phyloP scores from a whole-genome alignment of 2,329 filamentous ascomycete species.

The Blastomyces parvus region DNA sequence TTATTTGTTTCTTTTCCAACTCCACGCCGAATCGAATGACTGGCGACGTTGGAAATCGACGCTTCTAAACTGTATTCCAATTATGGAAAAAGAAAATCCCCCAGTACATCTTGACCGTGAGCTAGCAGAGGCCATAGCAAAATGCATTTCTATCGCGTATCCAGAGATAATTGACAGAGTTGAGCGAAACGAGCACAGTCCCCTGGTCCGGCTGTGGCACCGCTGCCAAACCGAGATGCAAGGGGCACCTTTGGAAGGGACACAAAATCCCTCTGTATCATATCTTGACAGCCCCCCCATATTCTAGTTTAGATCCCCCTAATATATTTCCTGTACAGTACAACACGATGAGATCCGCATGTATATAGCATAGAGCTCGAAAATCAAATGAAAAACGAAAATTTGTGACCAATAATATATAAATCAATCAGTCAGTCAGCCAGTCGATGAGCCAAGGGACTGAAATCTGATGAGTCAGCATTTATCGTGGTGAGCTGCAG shows the following conservation, averaged over 20 bases:
- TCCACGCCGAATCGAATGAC: constrained; percentile 40
- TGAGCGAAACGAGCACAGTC: constrained; percentile 12
- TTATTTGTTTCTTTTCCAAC: constrained; percentile 47
- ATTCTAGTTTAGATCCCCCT: background rate
- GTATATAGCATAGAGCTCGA: background rate
- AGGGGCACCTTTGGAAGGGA: background rate
- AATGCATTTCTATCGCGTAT: constrained; percentile 49
- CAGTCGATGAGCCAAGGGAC: too few species aligned
- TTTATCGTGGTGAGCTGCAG: too few species aligned
- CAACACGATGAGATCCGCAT: background rate
- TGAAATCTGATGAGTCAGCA: constrained; percentile 1
- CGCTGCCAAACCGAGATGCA: background rate
- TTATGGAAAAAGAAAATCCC: constrained; percentile 50
- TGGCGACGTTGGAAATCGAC: constrained; percentile 39
- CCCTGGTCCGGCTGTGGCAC: constrained; percentile 12
- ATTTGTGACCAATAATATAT: background rate
- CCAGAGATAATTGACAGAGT: constrained; percentile 37
- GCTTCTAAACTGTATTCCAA: constrained; percentile 46
- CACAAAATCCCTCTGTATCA: background rate
- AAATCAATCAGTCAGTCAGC: too few species aligned
- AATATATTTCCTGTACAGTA: background rate
- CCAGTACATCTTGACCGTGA: constrained; percentile 38
- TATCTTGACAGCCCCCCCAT: background rate
- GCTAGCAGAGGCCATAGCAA: constrained; percentile 42
- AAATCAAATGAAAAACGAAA: background rate